These are phyloP conservation scores for Blastobotrys chiropterorum DNA, from an alignment of 805 yeast species.

Conservation along the genomic window DNA sequence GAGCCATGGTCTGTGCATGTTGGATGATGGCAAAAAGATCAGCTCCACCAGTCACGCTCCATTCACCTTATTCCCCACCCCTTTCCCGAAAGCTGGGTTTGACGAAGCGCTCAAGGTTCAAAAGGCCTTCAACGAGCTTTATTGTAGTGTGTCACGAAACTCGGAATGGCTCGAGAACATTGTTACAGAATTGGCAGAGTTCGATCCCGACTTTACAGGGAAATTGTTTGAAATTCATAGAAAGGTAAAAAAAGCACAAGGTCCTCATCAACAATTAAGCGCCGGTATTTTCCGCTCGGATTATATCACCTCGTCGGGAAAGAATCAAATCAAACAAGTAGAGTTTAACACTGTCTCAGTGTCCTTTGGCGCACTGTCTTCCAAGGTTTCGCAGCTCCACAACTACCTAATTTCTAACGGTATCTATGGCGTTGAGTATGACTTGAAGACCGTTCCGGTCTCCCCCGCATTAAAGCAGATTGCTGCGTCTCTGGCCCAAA, in stretches of 20 bases:
- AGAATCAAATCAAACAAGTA: conserved; percentile 70
- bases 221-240: conserved; percentile 57
- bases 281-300: conserved; percentile 88
- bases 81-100: conserved; percentile 66
- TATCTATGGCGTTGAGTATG: conserved; percentile 23
- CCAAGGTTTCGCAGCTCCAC: conserved; percentile 75
- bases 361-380: conserved; percentile 86
- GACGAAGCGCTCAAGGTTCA: conserved; percentile 63
- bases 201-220: conserved; percentile 77
- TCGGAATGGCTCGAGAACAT: conserved; percentile 57
- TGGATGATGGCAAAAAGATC: conserved; percentile 51
- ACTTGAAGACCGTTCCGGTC: conserved; percentile 47
- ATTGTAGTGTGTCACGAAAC: conserved; percentile 56
- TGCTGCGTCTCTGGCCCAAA: conserved; percentile 65
- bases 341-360: conserved; percentile 96
- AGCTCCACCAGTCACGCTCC: conserved; percentile 62
- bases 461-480: conserved; percentile 59
- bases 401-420: conserved; percentile 40
- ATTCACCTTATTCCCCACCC: conserved; percentile 84
- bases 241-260: conserved; percentile 32
- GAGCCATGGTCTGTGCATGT: conserved; percentile 76
- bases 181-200: conserved; percentile 38
- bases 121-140: conserved; percentile 61
- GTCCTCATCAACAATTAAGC: conserved; percentile 55
- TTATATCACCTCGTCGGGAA: conserved; percentile 48